Evolutionary conservation across 805 yeast species (phyloP).

Genomic region (Suhomyces xylopsoci): DNA sequence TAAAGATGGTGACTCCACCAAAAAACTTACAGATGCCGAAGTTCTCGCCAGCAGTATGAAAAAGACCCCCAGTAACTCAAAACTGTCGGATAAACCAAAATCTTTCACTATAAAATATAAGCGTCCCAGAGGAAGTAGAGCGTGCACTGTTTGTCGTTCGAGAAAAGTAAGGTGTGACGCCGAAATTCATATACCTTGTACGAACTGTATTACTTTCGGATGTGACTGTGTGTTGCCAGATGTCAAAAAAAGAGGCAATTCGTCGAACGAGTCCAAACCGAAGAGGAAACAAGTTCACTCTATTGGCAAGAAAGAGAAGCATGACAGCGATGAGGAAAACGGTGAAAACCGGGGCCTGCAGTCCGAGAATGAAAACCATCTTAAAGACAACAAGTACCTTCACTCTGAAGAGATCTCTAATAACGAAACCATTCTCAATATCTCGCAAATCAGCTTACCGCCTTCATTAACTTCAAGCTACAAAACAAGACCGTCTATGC

Average conservation of each 20-base stretch:
- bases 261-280: conserved; percentile 16
- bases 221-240: conserved; percentile 70
- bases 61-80: background rate
- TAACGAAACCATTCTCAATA: conserved; percentile 40
- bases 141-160: conserved; percentile 74
- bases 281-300: conserved; percentile 10
- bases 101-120: conserved; percentile 47
- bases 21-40: conserved; percentile 3
- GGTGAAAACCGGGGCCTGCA: background rate
- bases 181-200: conserved; percentile 47
- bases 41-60: conserved; percentile 1
- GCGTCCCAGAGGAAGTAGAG: conserved; percentile 63
- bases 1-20: background rate
- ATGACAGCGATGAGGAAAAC: background rate
- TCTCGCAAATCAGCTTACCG: conserved; percentile 40
- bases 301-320: background rate
- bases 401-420: conserved; percentile 1
- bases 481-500: conserved; percentile 37
- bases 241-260: conserved; percentile 43
- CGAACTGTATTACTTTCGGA: conserved; percentile 70
- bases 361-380: background rate
- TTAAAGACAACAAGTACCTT: background rate
- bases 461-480: conserved; percentile 43
- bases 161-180: conserved; percentile 82
- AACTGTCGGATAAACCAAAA: conserved; percentile 29